Evolutionary conservation across 352 stramenopile genomes (phyloP).

Genomic region (Phytophthora chlamydospora): DNA sequence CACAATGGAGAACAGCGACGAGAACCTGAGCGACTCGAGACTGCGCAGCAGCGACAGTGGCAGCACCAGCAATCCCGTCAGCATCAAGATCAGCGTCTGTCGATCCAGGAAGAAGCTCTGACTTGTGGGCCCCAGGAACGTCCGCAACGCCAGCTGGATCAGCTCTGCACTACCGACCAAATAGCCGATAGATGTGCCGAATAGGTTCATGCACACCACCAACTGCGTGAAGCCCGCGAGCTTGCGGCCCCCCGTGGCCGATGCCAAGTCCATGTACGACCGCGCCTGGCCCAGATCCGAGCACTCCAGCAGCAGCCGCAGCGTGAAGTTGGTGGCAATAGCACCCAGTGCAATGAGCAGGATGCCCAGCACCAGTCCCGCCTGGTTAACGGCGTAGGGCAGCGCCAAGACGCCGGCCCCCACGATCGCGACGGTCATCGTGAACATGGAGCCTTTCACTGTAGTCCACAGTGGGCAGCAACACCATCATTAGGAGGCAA

Average conservation of each 20-base stretch:
- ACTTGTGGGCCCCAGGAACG: constrained; percentile 51
- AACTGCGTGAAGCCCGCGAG: constrained; percentile 79
- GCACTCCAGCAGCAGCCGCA: constrained; percentile 81
- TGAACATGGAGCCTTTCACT: constrained; percentile 93
- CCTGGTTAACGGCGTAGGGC: constrained; percentile 81
- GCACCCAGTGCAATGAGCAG: constrained; percentile 70
- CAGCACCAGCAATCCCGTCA: constrained; percentile 69
- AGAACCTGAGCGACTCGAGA: constrained; percentile 84
- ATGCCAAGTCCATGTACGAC: constrained; percentile 88
- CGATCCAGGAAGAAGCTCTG: constrained; percentile 66
- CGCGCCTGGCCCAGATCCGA: constrained; percentile 71
- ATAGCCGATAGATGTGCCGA: constrained; percentile 86
- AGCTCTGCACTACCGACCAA: constrained; percentile 83
- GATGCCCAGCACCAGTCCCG: constrained; percentile 75
- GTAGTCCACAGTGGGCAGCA: background rate
- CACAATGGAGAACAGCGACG: constrained; percentile 88
- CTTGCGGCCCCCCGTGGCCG: constrained; percentile 61
- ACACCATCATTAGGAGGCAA: background rate
- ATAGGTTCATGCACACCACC: constrained; percentile 88
- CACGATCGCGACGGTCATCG: constrained; percentile 89
- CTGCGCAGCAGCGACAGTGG: constrained; percentile 84
- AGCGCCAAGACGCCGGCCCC: constrained; percentile 83
- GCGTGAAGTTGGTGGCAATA: constrained; percentile 82
- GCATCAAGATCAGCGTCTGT: constrained; percentile 70
- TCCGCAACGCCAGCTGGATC: constrained; percentile 65